Percentiles rank a stretch among this genome's conserved stretches.
These are phyloP conservation scores for Peniophora sp. DNA, from an alignment of 1,284 basidiomycete species.

Conservation along the genomic window DNA sequence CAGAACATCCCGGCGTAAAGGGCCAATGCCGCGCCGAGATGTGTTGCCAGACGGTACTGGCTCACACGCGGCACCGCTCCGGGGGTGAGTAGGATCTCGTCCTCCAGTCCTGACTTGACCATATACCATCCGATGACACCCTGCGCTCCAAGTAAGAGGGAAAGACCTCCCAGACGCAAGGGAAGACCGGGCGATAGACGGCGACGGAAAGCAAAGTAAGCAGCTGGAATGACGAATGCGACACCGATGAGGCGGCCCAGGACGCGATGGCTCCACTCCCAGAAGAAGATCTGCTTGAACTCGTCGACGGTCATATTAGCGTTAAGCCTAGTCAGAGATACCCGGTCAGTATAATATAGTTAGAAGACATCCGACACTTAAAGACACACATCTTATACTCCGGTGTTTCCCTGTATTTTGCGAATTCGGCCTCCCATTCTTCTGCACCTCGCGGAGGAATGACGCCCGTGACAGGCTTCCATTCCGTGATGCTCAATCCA, in stretches of 20 bases:
- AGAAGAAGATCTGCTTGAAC: constrained; percentile 96
- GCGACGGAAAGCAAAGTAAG: constrained; percentile 70
- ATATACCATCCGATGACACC: constrained; percentile 98
- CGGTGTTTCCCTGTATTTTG: constrained; percentile 92
- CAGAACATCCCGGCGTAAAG: constrained; percentile 91
- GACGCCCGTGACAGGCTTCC: constrained; percentile 90
- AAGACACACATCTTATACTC: constrained; percentile 90
- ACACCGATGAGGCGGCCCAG: constrained; percentile 88
- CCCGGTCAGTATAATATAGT: neutral
- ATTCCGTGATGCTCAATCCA: constrained; percentile 96
- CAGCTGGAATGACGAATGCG: constrained; percentile 72
- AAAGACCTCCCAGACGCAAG: constrained; percentile 62
- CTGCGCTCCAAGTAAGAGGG: constrained; percentile 80
- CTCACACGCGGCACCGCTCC: constrained; percentile 90
- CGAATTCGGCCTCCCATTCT: constrained; percentile 88
- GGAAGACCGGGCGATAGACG: constrained; percentile 60
- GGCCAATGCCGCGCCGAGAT: constrained; percentile 84
- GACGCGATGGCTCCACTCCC: constrained; percentile 98
- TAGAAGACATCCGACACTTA: neutral
- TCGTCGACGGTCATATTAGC: constrained; percentile 80
- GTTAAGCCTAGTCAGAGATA: constrained; percentile 59
- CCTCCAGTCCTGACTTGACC: constrained; percentile 94
- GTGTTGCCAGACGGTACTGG: constrained; percentile 94
- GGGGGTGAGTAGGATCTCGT: constrained; percentile 72
- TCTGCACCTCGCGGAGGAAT: constrained; percentile 72